Base-by-base conservation (phyloP, 805 yeast genomes). In the Metschnikowia cerradonensis region DNA sequence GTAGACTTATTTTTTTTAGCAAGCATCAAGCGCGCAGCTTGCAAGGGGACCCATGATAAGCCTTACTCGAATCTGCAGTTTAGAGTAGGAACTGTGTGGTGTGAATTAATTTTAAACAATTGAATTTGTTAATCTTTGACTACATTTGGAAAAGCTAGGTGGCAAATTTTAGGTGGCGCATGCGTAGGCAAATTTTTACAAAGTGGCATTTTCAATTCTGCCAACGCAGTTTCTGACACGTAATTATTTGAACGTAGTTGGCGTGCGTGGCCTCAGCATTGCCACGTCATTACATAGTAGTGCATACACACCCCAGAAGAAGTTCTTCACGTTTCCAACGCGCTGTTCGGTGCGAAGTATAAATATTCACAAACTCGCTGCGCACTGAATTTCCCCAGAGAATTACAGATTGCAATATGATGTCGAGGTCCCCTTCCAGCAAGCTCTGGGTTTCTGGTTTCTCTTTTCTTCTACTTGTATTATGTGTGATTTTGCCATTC, bases 401-500 rank as follows among this genome's bases (percentile, higher is more conserved):
- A 33, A 32, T 42, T 41, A 33, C 38, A 33, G 45, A 19, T 19
- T 17, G 23, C 37, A 41, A 31, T 42, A 42, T 42, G 45, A 44
- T 32, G 56, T 15, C 54, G 39, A 47, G 54, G 33, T 32, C 48
- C 26, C 26, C 37, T 35, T 35, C 36, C 35, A 56, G 49, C 42
- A 56, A 47, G 44, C 52, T 58, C 54, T 65, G 65, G 65, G 52
- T 67, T 41, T 58, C 71, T 42, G 66, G 71, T 47, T 52, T 66
- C 35, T 59, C 68, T 50, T 58, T 60, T 47, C 62, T 64, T 37
- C 70, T 64, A 59, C 67, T 67, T 58, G 59, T 64, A 50, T 63
- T 67, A 52, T 70, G 70, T 48, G 63, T 72, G 48, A 59, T 73
- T 23, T 60, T 72, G 57, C 78, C 78, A 31, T 67, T 72, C 51